These are phyloP conservation scores for Ogataea neopini DNA, from an alignment of 805 yeast species.

Conservation along the genomic window DNA sequence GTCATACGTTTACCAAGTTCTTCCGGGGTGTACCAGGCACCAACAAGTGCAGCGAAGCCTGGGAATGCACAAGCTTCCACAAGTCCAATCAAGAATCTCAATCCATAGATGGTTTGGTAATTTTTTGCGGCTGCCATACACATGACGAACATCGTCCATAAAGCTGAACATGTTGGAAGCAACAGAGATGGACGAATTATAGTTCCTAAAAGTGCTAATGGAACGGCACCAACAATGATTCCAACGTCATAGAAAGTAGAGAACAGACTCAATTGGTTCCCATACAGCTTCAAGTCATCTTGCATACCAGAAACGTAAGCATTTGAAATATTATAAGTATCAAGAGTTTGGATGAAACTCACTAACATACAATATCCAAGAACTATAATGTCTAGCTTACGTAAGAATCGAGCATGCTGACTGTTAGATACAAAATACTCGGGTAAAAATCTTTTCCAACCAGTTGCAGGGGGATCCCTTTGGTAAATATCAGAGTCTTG, in stretches of 20 bases:
- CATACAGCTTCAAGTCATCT: conserved; percentile 54
- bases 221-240: conserved; percentile 24
- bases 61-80: conserved; percentile 46
- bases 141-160: conserved; percentile 32
- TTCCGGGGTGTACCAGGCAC: conserved; percentile 42
- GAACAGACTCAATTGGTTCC: conserved; percentile 39
- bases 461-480: conserved; percentile 13
- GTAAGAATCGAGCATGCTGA: conserved; percentile 35
- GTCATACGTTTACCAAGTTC: conserved; percentile 44
- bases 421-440: conserved; percentile 10
- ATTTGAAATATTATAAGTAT: conserved; percentile 57
- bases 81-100: conserved; percentile 44
- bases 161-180: conserved; percentile 23
- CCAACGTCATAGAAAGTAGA: conserved; percentile 39
- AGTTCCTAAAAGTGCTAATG: conserved; percentile 20
- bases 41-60: conserved; percentile 38
- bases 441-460: conserved; percentile 12
- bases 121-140: conserved; percentile 25
- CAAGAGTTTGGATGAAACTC: conserved; percentile 68
- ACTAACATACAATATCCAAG: conserved; percentile 48
- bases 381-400: conserved; percentile 55
- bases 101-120: conserved; percentile 39
- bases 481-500: conserved; percentile 4
- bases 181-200: conserved; percentile 20
- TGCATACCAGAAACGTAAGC: conserved; percentile 68